phyloP scores from a whole-genome alignment of 371 early-diverging fungal species.

The Cokeromyces recurvatus region DNA sequence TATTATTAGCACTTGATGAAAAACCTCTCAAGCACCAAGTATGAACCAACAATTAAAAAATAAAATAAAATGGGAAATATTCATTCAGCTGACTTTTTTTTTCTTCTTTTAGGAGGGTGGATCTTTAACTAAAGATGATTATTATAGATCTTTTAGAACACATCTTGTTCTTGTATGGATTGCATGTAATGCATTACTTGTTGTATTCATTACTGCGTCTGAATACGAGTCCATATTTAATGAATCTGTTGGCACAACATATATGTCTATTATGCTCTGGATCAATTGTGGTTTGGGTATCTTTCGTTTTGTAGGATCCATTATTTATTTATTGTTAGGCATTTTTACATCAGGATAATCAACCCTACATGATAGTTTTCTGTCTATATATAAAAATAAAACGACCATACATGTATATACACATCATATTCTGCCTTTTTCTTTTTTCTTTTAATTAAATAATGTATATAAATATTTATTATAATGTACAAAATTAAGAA shows the following conservation, averaged over 20 bases:
- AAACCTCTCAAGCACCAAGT: conserved; percentile 11
- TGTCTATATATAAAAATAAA: too few relatives aligned
- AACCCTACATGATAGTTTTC: too few relatives aligned
- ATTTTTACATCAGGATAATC: conserved; percentile 30
- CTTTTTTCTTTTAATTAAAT: too few relatives aligned
- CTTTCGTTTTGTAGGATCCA: conserved; percentile 77
- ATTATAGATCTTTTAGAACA: conserved; percentile 85
- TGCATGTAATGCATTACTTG: conserved; percentile 74
- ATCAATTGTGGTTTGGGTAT: conserved; percentile 75
- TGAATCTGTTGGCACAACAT: conserved; percentile 51
- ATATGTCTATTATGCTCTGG: conserved; percentile 83
- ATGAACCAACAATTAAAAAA: too few relatives aligned
- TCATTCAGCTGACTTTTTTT: conserved; percentile 23
- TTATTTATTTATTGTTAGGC: conserved; percentile 62
- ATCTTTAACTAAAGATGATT: conserved; percentile 64
- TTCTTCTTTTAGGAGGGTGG: neutral
- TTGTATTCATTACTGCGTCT: conserved; percentile 49
- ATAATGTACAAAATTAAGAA: too few relatives aligned
- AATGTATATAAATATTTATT: too few relatives aligned
- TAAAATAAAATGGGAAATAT: conserved; percentile 10
- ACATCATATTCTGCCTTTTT: too few relatives aligned
- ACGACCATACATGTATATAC: too few relatives aligned
- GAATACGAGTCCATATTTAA: conserved; percentile 27
- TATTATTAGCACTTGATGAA: conserved; percentile 49
- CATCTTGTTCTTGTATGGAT: conserved; percentile 79